Percentiles rank a stretch among this genome's conserved stretches.
Evolutionary conservation across 2,329 filamentous ascomycete genomes (phyloP).

Genomic region (Aureobasidium subglaciale): DNA sequence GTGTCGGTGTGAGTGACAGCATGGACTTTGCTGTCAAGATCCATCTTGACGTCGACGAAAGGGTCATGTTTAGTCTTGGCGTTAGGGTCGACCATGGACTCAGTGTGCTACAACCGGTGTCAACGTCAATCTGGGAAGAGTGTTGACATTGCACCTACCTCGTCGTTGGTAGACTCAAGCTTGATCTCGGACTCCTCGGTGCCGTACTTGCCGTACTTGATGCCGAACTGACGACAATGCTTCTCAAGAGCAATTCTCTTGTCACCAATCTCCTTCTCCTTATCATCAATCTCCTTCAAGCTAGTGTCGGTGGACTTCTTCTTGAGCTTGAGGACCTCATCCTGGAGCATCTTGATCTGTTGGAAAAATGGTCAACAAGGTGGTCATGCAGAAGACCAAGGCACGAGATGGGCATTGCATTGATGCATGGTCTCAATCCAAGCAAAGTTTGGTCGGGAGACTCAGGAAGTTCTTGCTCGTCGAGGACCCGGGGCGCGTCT

Average conservation of each 20-base stretch:
- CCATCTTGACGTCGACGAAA: not conserved
- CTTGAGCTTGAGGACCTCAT: not conserved
- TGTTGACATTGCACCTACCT: not conserved
- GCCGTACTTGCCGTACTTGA: not conserved
- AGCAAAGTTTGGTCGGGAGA: not conserved
- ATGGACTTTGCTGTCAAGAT: not conserved
- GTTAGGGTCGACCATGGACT: not conserved
- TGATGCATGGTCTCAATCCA: not conserved
- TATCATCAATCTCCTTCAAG: not conserved
- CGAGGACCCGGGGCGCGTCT: not conserved
- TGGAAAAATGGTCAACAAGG: not conserved
- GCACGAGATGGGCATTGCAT: not conserved
- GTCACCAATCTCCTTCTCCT: not conserved
- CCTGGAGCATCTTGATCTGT: conserved; percentile 2
- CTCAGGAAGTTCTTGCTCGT: not conserved
- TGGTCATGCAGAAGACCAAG: not conserved
- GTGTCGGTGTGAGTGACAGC: not conserved
- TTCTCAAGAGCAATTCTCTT: not conserved
- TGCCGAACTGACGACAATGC: not conserved
- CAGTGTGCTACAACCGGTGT: not conserved
- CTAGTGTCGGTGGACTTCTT: not conserved
- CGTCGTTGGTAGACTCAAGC: not conserved
- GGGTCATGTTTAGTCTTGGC: not conserved
- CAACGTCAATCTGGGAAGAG: not conserved
- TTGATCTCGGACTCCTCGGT: not conserved